phyloP scores from a whole-genome alignment of 139 green algal species.

The Edaphochlamys debaryana region DNA sequence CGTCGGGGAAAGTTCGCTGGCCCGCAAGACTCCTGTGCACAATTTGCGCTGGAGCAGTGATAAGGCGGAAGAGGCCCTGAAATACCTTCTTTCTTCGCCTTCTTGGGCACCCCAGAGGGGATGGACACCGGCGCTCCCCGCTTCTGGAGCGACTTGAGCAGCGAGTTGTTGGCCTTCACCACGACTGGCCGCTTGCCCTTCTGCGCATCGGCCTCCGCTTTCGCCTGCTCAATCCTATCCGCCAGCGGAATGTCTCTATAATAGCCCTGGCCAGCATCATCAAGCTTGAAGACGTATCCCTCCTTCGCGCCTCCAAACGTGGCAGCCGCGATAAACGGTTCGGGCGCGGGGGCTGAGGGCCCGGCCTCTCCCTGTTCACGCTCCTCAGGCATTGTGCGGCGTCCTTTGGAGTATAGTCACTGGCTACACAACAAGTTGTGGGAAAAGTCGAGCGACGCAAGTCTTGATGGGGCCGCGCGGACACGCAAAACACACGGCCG shows the following conservation, averaged over 20 bases:
- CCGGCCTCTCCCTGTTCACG: too few species aligned
- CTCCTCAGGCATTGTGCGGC: too few species aligned
- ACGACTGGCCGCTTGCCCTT: neutral
- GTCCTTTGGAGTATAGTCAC: too few species aligned
- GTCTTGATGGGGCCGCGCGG: too few species aligned
- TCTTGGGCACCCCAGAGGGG: slow-evolving; percentile 43
- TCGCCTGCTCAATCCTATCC: neutral
- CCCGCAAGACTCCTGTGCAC: neutral
- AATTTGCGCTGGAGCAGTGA: neutral
- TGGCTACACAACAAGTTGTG: too few species aligned
- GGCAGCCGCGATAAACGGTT: neutral
- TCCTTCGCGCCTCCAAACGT: slow-evolving; percentile 2
- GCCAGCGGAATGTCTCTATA: slow-evolving; percentile 36
- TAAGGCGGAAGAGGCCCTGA: neutral
- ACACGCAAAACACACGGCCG: too few species aligned
- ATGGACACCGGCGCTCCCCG: slow-evolving; percentile 6
- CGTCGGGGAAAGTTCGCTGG: neutral
- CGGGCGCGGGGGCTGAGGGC: too few species aligned
- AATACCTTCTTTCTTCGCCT: slow-evolving; percentile 50
- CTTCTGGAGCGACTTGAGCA: slow-evolving; percentile 49
- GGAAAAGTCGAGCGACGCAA: too few species aligned
- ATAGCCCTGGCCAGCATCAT: slow-evolving; percentile 40
- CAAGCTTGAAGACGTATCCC: slow-evolving; percentile 48
- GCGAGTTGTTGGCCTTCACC: slow-evolving; percentile 51
- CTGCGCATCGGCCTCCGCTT: slow-evolving; percentile 6